Evolutionary conservation across 495 filamentous ascomycete genomes (phyloP).

Genomic region (Tirmania nivea): DNA sequence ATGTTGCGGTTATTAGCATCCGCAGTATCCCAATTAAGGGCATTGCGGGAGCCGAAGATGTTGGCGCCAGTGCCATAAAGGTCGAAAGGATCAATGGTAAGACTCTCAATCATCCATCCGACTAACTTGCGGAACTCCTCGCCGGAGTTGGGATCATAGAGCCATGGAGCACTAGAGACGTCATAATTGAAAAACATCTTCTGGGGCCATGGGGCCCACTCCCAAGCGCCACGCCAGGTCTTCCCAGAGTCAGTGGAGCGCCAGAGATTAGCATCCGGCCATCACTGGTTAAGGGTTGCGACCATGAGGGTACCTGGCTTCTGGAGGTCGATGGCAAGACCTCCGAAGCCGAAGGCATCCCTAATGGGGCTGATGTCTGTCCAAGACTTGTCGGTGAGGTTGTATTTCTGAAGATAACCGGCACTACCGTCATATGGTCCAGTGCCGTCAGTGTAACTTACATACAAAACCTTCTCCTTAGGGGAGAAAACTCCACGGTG

Average conservation of each 20-base stretch:
- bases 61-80: slow-evolving; percentile 36
- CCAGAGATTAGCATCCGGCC: slow-evolving; percentile 35
- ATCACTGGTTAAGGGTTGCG: slow-evolving; percentile 35
- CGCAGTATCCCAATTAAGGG: slow-evolving; percentile 25
- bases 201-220: slow-evolving; percentile 28
- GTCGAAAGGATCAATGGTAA: slow-evolving; percentile 38
- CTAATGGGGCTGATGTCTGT: slow-evolving; percentile 33
- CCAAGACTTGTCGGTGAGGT: slow-evolving; percentile 28
- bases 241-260: slow-evolving; percentile 31
- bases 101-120: slow-evolving; percentile 42
- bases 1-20: slow-evolving; percentile 7
- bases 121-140: slow-evolving; percentile 25
- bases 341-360: slow-evolving; percentile 32
- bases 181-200: slow-evolving; percentile 27
- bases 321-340: slow-evolving; percentile 31
- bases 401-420: slow-evolving; percentile 31
- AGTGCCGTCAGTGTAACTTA: slow-evolving; percentile 33
- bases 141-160: slow-evolving; percentile 16
- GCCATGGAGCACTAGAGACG: slow-evolving; percentile 10
- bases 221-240: slow-evolving; percentile 32
- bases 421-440: slow-evolving; percentile 34
- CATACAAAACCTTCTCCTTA: slow-evolving; percentile 31
- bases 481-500: slow-evolving; percentile 35
- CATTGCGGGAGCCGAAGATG: slow-evolving; percentile 27
- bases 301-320: slow-evolving; percentile 35